These are phyloP conservation scores for Bipolaris zeicola DNA, from an alignment of 2,329 filamentous ascomycete species.

Conservation along the genomic window DNA sequence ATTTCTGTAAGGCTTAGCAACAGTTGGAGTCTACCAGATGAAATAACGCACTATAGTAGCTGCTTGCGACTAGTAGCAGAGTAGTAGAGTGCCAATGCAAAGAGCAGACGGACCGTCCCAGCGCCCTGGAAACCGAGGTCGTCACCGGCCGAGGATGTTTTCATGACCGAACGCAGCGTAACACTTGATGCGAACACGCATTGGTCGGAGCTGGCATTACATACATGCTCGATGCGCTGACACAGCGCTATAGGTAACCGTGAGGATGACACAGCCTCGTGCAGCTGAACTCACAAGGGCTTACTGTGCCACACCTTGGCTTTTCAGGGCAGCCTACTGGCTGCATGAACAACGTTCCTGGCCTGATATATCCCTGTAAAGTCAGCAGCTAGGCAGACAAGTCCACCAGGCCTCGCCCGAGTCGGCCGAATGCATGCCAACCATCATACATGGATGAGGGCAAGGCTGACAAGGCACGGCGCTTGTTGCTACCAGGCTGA, in stretches of 20 bases:
- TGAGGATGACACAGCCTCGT: slow-evolving; percentile 9
- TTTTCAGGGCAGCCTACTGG: not conserved
- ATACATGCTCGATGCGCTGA: not conserved
- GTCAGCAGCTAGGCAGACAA: slow-evolving; percentile 10
- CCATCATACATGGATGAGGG: not conserved
- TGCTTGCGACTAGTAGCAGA: too few relatives aligned
- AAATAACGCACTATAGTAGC: too few relatives aligned
- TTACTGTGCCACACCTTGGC: not conserved
- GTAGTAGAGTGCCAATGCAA: not conserved
- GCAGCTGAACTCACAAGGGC: slow-evolving; percentile 9
- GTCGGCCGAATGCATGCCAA: not conserved
- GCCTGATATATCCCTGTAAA: not conserved
- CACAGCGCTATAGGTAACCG: slow-evolving; percentile 38
- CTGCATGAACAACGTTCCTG: not conserved
- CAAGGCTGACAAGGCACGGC: slow-evolving; percentile 4
- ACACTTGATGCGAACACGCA: not conserved
- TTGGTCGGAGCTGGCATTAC: slow-evolving; percentile 5
- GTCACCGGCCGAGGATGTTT: not conserved
- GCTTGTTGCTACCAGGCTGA: not conserved
- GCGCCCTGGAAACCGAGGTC: not conserved
- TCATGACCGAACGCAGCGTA: not conserved
- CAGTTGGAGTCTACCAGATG: too few relatives aligned
- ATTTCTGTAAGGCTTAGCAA: too few relatives aligned
- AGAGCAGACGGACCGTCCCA: not conserved
- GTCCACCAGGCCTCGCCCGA: not conserved